Evolutionary conservation across 257 asterid species (phyloP), one percentile per base, ranked within the genome.

Genomic region (Solanum medicagineum): DNA sequence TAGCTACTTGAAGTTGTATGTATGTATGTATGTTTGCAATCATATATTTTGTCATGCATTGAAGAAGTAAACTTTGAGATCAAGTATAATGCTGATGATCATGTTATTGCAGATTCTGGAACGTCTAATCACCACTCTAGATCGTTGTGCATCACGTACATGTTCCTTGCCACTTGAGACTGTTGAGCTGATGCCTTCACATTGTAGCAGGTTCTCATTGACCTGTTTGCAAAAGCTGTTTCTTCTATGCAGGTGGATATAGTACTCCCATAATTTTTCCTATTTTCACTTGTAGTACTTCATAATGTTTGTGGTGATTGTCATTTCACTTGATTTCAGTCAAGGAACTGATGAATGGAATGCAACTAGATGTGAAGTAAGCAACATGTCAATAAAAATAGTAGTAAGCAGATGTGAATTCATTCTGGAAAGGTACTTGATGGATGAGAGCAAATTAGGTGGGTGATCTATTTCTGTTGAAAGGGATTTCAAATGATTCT

Each of bases 181-280:
- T 79, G 99, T 95, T 74, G 98, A 93, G 90, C 95, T 95, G 85
- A 93, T 96, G 98, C 98, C 99, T 88, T 86, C 96, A 71, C 97
- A 96, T 90, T 96, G 99, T 91, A 95, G 98, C 94, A 96, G 92
- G 86, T 97, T 97, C 92, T 97, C 99, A 74, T 90, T 97, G 92
- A 91, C 93, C 89, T 97, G 99, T 91, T 91, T 97, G 93, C 94
- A 95, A 90, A 95, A 94, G 90, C 87, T 97, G 87, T 97, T 97
- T 88, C 93, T 93, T 87, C 91, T 97, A 90, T 89, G 95, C 98
- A 89, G 97, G 99, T 97, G 84, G 83, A 68, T 26, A 68, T 36
- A 84, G 65, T 42, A 24, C 63, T 53, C 49, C 19, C 19, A 36
- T 51, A 83, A 60, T 70, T 59, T n/a, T 55, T 42, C 32, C 2